Percentiles rank a stretch among this genome's conserved stretches.
phyloP scores from a whole-genome alignment of 2,329 filamentous ascomycete genomes.

The Helminthosporium solani region DNA sequence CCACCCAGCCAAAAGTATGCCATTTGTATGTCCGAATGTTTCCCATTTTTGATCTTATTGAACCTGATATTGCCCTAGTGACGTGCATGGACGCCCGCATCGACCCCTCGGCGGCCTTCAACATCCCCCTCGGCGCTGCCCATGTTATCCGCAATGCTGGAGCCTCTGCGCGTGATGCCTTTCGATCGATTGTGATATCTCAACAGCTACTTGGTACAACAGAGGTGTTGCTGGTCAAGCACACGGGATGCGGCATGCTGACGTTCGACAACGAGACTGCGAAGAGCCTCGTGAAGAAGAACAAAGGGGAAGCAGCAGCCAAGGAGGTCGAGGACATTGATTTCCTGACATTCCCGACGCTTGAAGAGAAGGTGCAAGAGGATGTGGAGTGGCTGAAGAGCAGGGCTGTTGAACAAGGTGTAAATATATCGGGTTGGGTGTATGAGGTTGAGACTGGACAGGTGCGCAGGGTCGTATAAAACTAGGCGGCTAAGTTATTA shows the following conservation, averaged over 20 bases:
- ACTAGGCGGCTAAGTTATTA: no score
- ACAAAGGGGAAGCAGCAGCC: conserved; percentile 56
- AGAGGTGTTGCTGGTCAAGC: conserved; percentile 74
- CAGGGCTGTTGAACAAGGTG: conserved; percentile 59
- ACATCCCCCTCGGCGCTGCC: conserved; percentile 71
- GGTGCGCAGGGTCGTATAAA: conserved; percentile 50
- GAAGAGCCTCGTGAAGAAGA: conserved; percentile 57
- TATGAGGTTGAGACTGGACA: conserved; percentile 76
- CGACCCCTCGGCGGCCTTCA: conserved; percentile 68
- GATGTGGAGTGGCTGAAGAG: conserved; percentile 66
- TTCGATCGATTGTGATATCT: conserved; percentile 75
- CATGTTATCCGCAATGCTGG: conserved; percentile 72
- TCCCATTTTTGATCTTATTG: no score
- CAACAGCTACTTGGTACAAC: conserved; percentile 75
- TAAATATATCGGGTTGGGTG: conserved; percentile 70
- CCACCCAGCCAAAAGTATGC: conserved; percentile 70
- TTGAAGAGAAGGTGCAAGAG: conserved; percentile 61
- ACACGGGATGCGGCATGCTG: conserved; percentile 73
- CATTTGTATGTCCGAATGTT: conserved; percentile 61
- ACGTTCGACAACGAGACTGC: conserved; percentile 64
- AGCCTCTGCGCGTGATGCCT: conserved; percentile 65
- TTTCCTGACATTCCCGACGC: conserved; percentile 62
- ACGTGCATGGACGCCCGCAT: conserved; percentile 81
- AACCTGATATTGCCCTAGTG: no score
- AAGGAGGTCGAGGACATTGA: conserved; percentile 53